Conservation (phyloP, 768 basidiomycete species). For the Leucocoprinus leucothites region DNA sequence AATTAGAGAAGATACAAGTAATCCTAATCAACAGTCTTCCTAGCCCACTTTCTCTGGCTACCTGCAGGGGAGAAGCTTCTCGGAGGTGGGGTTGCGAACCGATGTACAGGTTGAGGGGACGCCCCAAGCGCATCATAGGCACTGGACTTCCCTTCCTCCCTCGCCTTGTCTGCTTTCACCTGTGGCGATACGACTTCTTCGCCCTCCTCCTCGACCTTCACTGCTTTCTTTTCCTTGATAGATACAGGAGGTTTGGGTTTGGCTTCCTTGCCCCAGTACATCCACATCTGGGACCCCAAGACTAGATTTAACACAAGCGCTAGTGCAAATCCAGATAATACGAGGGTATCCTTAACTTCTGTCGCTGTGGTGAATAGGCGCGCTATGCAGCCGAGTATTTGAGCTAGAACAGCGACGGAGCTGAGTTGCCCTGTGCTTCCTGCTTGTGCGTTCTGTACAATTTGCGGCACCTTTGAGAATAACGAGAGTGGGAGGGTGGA, state of each 20-base stretch:
- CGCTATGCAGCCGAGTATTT: slow-evolving; percentile 86
- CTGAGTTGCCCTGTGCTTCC: slow-evolving; percentile 91
- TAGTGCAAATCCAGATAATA: slow-evolving; percentile 80
- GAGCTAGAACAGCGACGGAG: slow-evolving; percentile 85
- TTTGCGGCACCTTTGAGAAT: slow-evolving; percentile 94
- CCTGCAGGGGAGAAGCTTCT: slow-evolving; percentile 8
- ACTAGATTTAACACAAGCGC: slow-evolving; percentile 81
- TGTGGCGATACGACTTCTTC: slow-evolving; percentile 8
- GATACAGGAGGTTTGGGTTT: neutral
- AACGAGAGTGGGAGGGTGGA: slow-evolving; percentile 88
- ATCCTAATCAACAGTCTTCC: slow-evolving; percentile 11
- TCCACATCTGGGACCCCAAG: slow-evolving; percentile 81
- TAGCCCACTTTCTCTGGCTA: slow-evolving; percentile 10
- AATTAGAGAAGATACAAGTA: neutral
- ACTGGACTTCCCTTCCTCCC: slow-evolving; percentile 4
- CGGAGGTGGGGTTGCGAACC: slow-evolving; percentile 9
- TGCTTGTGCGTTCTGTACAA: slow-evolving; percentile 71
- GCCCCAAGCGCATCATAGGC: slow-evolving; percentile 7
- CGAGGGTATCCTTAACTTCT: slow-evolving; percentile 80
- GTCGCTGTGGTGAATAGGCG: slow-evolving; percentile 90
- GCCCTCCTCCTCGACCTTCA: slow-evolving; percentile 5
- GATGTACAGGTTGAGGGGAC: slow-evolving; percentile 1
- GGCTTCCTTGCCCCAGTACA: slow-evolving; percentile 67
- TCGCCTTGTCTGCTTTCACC: neutral
- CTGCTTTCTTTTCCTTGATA: neutral